Base-by-base conservation (phyloP, 202 grass and related monocot genomes). In the Cymbopogon flexuosus region DNA sequence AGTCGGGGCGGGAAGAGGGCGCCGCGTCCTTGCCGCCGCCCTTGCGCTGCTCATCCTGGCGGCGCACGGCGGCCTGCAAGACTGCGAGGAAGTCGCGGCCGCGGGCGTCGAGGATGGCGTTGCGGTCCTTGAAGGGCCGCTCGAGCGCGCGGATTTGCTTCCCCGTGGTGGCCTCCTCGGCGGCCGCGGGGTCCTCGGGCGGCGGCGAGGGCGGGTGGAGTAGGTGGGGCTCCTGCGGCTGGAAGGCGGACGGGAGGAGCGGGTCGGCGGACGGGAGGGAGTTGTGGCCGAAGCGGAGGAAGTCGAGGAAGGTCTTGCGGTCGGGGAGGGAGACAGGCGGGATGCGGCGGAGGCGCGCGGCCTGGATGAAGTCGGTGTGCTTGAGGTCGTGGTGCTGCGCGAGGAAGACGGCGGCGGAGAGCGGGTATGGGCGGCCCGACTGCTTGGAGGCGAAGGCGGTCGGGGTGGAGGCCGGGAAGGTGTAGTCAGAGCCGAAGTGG, bases 341-440 rank as follows among this genome's bases (percentile, higher is more conserved):
- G 88, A 98, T 80, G 72, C 93, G 96, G 77, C 84, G 86, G 27
- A 89, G 86, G 29, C 92, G 82, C 15, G 92, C 86, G 52, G 96
- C 89, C 79, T 98, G 96, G 68, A 98, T 87, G 79, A 93, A 95
- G 56, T 98, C 92, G 19, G 92, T 98, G 86, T 98, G 92, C 78
- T 95, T 93, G 76, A 98, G 81, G 76, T 91, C 75, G 84, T 91
- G 87, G 76, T 98, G 90, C 67, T 89, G 92, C 30, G 91, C 88
- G 76, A 98, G 93, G 92, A 98, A 95, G 84, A 95, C 79, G 23
- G 93, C 92, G 76, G 90, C 75, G 76, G 88, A 89, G 58, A 98
- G 95, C 2, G 90, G 60, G 82, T 95, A 98, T 81, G 87, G 81
- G 43, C 89, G 88, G 59, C 84, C 86, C 8, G 88, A 89, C 73